Percentiles rank a stretch among this genome's conserved stretches.
Evolutionary conservation across 2,329 filamentous ascomycete species (phyloP).

Genomic region (Aspergillus sp.): DNA sequence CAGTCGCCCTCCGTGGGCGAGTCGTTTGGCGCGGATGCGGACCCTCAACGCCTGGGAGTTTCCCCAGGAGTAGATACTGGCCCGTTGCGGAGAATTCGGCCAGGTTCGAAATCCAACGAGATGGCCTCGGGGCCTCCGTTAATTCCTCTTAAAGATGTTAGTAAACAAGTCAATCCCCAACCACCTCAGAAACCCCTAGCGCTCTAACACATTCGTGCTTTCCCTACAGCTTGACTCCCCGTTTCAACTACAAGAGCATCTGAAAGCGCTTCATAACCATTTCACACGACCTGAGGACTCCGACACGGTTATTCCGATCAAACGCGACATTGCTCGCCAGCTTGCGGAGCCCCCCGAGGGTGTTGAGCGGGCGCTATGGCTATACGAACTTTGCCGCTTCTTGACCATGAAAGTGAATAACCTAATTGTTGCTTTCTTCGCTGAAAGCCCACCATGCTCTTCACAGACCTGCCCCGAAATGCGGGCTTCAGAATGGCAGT

Average conservation of each 20-base stretch:
- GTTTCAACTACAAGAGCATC: conserved; percentile 95
- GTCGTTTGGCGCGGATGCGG: conserved; percentile 59
- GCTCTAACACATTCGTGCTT: conserved; percentile 12
- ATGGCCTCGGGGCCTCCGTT: conserved; percentile 92
- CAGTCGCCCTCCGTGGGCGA: conserved; percentile 69
- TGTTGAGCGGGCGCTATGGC: conserved; percentile 86
- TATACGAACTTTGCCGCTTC: conserved; percentile 96
- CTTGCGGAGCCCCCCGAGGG: conserved; percentile 78
- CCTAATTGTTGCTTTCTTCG: conserved; percentile 88
- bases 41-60: conserved; percentile 50
- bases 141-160: conserved; percentile 78
- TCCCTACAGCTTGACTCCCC: conserved; percentile 79
- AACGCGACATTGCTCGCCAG: conserved; percentile 69
- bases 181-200: background rate
- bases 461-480: conserved; percentile 91
- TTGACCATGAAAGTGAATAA: conserved; percentile 92
- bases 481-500: conserved; percentile 99
- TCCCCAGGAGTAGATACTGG: conserved; percentile 66
- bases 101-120: conserved; percentile 85
- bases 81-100: conserved; percentile 80
- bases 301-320: conserved; percentile 68
- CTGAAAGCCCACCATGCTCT: conserved; percentile 86
- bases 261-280: conserved; percentile 85
- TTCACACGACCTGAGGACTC: conserved; percentile 65
- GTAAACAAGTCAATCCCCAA: conserved; percentile 26